Base-by-base conservation (phyloP, 1,139 yeast species). In the Kluyveromyces marxianus region DNA sequence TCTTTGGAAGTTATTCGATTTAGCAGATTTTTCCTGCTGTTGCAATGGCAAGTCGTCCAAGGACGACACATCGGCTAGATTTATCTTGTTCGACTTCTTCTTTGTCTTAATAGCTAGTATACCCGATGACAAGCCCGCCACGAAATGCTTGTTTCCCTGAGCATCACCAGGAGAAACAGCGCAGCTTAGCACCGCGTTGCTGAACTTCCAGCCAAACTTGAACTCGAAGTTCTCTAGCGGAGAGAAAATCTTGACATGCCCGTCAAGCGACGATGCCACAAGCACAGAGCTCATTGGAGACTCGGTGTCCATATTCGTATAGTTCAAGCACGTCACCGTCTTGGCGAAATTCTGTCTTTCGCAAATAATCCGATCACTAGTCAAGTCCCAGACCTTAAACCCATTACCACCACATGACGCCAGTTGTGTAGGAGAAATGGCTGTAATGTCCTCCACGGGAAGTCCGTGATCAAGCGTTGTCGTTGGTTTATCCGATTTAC, bases 191-290 rank as follows among this genome's bases (percentile, higher is more conserved):
- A 92, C 96, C 37, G 95, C 95, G 14, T 94, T 89, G 36, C 96
- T 96, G 60, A 85, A 90, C 66, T 90, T 92, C 97, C 97, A 92
- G 38, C 97, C 97, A 65, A 89, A 92, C 63, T 84, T 86, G 52
- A 90, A 96, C 50, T 84, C 85, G 90, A 95, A 92, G 41, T 83
- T 70, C 27, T 83, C 74, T 34, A 79, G 69, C 33, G 87, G 79
- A 66, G 90, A 97, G 64, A 92, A 87, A 41, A 90, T 89, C 67
- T 92, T 92, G 48, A 92, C 96, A 65, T 92, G 98, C 21, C 98
- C 98, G 66, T 92, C 98, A 50, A 92, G 72, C 0, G 97, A 90
- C 25, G 97, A 97, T 6, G 95, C 97, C 43, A 92, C 68, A 44
- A 92, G 71, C 7, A 96, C 95, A 43, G 81, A 74, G 52, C 81